Evolutionary conservation across 2,329 filamentous ascomycete genomes (phyloP).

Genomic region (Aspergillaceae sp.): DNA sequence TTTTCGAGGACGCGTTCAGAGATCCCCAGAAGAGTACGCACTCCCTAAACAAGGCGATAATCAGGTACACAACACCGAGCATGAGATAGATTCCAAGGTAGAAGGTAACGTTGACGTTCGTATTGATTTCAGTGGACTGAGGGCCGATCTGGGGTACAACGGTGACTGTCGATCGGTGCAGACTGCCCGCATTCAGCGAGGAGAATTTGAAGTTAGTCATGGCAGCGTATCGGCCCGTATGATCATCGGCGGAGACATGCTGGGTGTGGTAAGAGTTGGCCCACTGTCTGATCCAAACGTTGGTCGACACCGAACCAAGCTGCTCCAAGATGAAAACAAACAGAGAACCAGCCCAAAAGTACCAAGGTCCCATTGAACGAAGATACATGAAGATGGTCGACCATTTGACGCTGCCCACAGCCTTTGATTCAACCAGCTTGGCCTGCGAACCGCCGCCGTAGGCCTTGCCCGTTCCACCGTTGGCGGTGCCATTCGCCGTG

Average conservation of each 20-base stretch:
- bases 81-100: slow-evolving; percentile 76
- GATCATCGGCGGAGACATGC: slow-evolving; percentile 23
- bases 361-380: slow-evolving; percentile 86
- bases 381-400: slow-evolving; percentile 80
- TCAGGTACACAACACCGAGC: slow-evolving; percentile 67
- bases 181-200: slow-evolving; percentile 28
- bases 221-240: slow-evolving; percentile 35
- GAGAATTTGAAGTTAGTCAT: slow-evolving; percentile 28
- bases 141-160: slow-evolving; percentile 20
- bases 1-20: slow-evolving; percentile 71
- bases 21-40: slow-evolving; percentile 88
- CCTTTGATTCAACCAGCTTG: slow-evolving; percentile 63
- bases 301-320: slow-evolving; percentile 75
- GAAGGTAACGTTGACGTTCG: slow-evolving; percentile 67
- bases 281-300: slow-evolving; percentile 93
- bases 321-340: slow-evolving; percentile 75
- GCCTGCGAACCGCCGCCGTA: slow-evolving; percentile 39
- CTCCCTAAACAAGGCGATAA: slow-evolving; percentile 75
- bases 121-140: slow-evolving; percentile 12
- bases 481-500: slow-evolving; percentile 33
- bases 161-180: slow-evolving; percentile 26
- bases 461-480: slow-evolving; percentile 25
- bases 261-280: slow-evolving; percentile 71
- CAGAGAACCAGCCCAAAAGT: slow-evolving; percentile 77
- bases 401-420: slow-evolving; percentile 79